Percentiles rank a stretch among this genome's conserved stretches.
Conservation (phyloP, 2,329 filamentous ascomycete species). For the Colletotrichum sp. region DNA sequence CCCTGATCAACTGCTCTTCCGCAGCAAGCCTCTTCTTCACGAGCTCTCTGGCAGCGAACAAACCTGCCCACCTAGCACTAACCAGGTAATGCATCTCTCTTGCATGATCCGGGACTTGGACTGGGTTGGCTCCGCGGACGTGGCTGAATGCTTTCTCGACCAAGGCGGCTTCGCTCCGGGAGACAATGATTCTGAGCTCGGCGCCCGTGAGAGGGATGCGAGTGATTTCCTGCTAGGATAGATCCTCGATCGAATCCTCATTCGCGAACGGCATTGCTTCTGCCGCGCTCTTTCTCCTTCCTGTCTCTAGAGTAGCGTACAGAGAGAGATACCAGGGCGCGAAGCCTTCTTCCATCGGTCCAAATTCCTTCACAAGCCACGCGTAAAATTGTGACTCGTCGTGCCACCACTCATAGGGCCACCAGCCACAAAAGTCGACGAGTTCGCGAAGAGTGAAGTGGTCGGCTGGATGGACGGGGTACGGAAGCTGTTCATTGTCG, state of each 20-base stretch:
- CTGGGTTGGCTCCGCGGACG: no score
- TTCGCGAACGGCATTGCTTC: not conserved
- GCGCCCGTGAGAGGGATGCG: rapidly evolving
- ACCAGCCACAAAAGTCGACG: not conserved
- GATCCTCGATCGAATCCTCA: not conserved
- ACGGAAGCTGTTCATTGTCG: not conserved
- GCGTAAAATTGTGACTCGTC: not conserved
- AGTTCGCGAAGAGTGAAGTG: not conserved
- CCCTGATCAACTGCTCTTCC: no score
- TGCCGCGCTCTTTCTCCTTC: rapidly evolving
- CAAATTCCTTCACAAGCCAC: not conserved
- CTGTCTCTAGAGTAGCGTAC: rapidly evolving
- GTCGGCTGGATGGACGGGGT: not conserved
- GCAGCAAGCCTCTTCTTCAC: rapidly evolving
- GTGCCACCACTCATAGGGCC: not conserved
- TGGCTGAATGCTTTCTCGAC: no score
- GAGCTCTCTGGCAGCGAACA: no score
- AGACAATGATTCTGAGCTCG: rapidly evolving
- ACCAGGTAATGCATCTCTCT: no score
- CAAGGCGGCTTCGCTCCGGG: no score
- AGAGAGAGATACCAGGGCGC: not conserved
- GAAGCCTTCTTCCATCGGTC: not conserved
- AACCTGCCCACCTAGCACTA: no score
- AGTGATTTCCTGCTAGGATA: not conserved
- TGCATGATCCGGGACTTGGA: no score